Base-by-base conservation (phyloP, 2,329 filamentous ascomycete species). In the Macrophomina pseudophaseolina region DNA sequence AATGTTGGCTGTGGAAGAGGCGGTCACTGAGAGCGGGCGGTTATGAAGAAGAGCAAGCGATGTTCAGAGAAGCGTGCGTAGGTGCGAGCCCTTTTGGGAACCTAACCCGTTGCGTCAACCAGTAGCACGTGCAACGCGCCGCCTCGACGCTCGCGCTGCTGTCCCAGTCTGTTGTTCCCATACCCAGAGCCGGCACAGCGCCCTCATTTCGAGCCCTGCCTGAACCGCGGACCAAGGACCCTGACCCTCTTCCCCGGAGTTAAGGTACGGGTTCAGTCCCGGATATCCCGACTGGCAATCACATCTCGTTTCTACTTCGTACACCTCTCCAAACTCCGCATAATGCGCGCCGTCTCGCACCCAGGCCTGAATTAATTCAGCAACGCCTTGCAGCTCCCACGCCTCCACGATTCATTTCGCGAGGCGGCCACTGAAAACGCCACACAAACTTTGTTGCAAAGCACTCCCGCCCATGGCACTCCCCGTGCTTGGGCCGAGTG, bases 21-120 rank as follows among this genome's bases (percentile, higher is more conserved):
- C 58, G 58, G 58, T 49, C 58, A 28, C 58, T 49, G 30, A 30
- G 58, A 14, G 42, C 33, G 4, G 33, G 16, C n/a, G 28, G 56
- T 46, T 60, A 60, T 44, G 32, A 62, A 51, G 58, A 60, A 35
- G 56, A 30, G 54, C 54, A 46, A 35, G 18, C 23, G 54, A 60
- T n/a, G 56, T 60, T 30, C 40, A 60, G 56, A 60, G 56, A 60
- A 60, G 56, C 56, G 56, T 33, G 56, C 23, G 23, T 23, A 23
- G 23, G 23, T 23, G 23, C 35, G n/a, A 28, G 18, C 54, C 54
- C 16, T 58, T 23, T 35, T 42, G 56, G 40, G 32, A 23, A 11
- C 40, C 35, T 60, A 32, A 40, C 56, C 56, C 8, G 56, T 60
- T 48, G 56, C 56, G 56, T 60, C 56, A 60, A 59, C 53, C 18